Conservation (phyloP, 352 stramenopile genomes). For the Thalassiosira ordinaria region DNA sequence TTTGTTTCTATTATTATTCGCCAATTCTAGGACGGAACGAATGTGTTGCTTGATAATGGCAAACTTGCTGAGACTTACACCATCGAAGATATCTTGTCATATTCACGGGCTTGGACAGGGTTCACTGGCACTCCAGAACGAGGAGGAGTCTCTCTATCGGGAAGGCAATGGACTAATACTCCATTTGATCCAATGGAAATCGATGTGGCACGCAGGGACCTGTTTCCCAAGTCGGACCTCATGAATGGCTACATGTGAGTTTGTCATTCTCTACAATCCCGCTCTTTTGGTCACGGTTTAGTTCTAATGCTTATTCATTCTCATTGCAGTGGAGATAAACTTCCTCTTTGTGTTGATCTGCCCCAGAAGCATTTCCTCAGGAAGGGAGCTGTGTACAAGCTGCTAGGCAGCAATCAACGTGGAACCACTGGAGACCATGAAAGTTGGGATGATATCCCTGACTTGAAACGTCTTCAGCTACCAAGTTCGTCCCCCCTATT, state of each 20-base stretch:
- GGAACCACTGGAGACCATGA: background rate
- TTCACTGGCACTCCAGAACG: constrained; percentile 22
- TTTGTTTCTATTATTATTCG: too few relatives aligned
- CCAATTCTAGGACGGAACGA: constrained; percentile 59
- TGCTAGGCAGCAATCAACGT: too few relatives aligned
- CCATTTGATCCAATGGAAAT: constrained; percentile 14
- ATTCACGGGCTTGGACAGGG: constrained; percentile 69
- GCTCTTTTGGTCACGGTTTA: too few relatives aligned
- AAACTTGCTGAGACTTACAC: constrained; percentile 60
- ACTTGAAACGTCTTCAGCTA: constrained; percentile 13
- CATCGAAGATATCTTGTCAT: constrained; percentile 74
- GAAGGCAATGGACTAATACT: background rate
- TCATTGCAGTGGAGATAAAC: constrained; percentile 58
- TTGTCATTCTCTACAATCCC: too few relatives aligned
- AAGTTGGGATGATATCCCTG: constrained; percentile 5
- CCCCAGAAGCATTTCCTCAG: constrained; percentile 49
- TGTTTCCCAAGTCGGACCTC: constrained; percentile 73
- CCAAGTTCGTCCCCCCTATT: constrained; percentile 30
- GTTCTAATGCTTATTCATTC: too few relatives aligned
- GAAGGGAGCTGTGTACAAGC: constrained; percentile 57
- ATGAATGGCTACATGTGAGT: constrained; percentile 43
- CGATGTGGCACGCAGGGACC: constrained; percentile 39
- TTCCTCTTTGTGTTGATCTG: constrained; percentile 62
- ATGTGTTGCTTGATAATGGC: constrained; percentile 47
- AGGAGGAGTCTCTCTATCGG: background rate